Evolutionary conservation across 495 filamentous ascomycete species (phyloP), one percentile per base, ranked within the genome.

Genomic region (Penicillium coffeae): DNA sequence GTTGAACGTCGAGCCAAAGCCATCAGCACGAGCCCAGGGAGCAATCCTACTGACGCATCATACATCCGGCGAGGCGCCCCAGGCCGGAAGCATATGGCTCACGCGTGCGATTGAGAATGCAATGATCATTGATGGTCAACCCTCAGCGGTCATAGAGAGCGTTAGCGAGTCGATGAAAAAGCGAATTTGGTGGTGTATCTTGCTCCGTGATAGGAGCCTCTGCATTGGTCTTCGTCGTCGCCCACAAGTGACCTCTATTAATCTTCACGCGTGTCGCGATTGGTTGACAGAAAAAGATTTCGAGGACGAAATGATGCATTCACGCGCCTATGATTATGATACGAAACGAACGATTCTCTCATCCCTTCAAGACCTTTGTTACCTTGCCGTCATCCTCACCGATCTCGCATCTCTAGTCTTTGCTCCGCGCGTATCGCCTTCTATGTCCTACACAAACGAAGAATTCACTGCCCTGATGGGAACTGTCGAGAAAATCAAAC

Each of bases 111-210:
- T 77, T 32, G 66, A 76, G 43, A 72, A 71, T 48, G 74, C 74
- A 13, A 69, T 72, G 50, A 66, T 64, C 12, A 61, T 74, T 9
- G 68, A 71, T 27, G 64, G 65, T 3, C 64, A 72, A 20, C 64
- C 66, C 14, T 50, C 50, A 0, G 0, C 37, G 5, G 34, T 39
- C 10, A 2, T 15, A 0, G 58, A 60, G 14, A 47, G 52, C 18
- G 16, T 65, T 19, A 52, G 55, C 15, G 38, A 55, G 0, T 55
- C 57, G 0, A 44, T 67, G 14, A 70, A 65, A 39, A 76, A 75
- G 49, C 63, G 74, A 4, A 48, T 78, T 16, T 77, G 72, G 73
- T 77, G 76, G 74, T 72, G 71, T 14, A 73, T 74, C 35, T 52
- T 77, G 21, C 63, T 79, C 2, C 73, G 75, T 22, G 75, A 79